Percentiles rank a stretch among this genome's conserved stretches.
These are phyloP conservation scores for Cutaneotrichosporon arboriforme DNA, from an alignment of 1,284 basidiomycete species.

Conservation along the genomic window DNA sequence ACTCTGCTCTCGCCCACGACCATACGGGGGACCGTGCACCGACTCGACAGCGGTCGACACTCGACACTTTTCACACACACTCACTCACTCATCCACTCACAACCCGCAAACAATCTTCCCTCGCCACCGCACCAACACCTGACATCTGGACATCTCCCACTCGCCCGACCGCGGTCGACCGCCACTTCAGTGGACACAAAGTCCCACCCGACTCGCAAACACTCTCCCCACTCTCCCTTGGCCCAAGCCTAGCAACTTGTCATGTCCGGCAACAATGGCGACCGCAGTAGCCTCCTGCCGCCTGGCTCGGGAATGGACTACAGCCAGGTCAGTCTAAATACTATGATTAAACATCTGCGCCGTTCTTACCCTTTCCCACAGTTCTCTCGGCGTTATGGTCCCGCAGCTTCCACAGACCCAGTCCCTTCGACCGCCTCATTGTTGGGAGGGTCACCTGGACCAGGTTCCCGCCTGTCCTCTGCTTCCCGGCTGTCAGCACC, in stretches of 20 bases:
- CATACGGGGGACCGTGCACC: no score
- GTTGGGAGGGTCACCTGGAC: conserved; percentile 12
- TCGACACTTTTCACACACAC: no score
- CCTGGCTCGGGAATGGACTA: conserved; percentile 5
- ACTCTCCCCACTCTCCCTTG: neutral
- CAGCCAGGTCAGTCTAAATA: neutral
- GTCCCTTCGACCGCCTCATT: conserved; percentile 24
- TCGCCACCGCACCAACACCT: no score
- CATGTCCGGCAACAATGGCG: neutral
- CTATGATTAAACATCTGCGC: no score
- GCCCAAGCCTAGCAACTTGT: neutral
- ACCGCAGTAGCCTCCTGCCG: conserved; percentile 1
- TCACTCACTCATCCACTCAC: no score
- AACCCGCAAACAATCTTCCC: no score
- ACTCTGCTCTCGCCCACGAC: no score
- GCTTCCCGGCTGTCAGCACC: conserved; percentile 11
- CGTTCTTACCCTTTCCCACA: neutral
- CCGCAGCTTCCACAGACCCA: conserved; percentile 27
- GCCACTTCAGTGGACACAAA: no score
- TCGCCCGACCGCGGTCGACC: no score
- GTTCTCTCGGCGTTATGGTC: conserved; percentile 31
- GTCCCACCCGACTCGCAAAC: neutral
- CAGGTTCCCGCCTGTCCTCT: neutral
- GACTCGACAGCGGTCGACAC: no score
- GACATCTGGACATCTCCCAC: no score